phyloP scores from a whole-genome alignment of 108 stramenopile species.

The Cyclotella kingstonii region DNA sequence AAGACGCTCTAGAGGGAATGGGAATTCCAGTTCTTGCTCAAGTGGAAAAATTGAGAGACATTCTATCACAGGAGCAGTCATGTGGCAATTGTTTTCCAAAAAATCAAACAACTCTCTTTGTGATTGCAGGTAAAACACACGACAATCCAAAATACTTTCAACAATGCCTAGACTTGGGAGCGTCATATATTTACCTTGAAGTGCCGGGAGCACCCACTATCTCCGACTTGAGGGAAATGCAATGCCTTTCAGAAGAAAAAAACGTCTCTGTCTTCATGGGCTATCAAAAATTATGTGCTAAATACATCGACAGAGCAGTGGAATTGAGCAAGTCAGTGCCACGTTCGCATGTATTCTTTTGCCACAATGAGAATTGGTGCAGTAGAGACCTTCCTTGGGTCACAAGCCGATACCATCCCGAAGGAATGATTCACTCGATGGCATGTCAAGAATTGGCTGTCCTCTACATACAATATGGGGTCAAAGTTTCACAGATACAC shows the following conservation, averaged over 20 bases:
- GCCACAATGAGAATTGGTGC: slow-evolving; percentile 80
- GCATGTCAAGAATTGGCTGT: slow-evolving; percentile 84
- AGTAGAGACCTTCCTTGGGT: slow-evolving; percentile 53
- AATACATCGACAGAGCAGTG: slow-evolving; percentile 57
- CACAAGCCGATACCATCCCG: slow-evolving; percentile 61
- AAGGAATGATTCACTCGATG: slow-evolving; percentile 87
- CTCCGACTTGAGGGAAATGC: slow-evolving; percentile 60
- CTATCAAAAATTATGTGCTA: slow-evolving; percentile 77
- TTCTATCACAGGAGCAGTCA: slow-evolving; percentile 14
- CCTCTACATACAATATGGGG: slow-evolving; percentile 66
- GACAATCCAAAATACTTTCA: slow-evolving; percentile 70
- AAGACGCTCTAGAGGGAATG: slow-evolving; percentile 19
- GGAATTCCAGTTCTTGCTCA: slow-evolving; percentile 38
- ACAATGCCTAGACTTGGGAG: slow-evolving; percentile 53
- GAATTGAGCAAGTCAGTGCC: slow-evolving; percentile 29
- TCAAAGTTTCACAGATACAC: slow-evolving; percentile 54
- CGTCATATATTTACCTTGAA: slow-evolving; percentile 71
- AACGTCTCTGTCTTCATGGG: slow-evolving; percentile 73
- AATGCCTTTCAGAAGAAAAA: slow-evolving; percentile 27
- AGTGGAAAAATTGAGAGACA: slow-evolving; percentile 41
- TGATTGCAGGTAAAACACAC: slow-evolving; percentile 60
- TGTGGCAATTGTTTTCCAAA: not conserved
- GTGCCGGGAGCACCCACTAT: slow-evolving; percentile 81
- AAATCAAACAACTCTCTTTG: not conserved
- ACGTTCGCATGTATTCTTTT: slow-evolving; percentile 58